These are phyloP conservation scores for Oryza longistaminata DNA, from an alignment of 176 grass and related monocot genomes.

Conservation along the genomic window DNA sequence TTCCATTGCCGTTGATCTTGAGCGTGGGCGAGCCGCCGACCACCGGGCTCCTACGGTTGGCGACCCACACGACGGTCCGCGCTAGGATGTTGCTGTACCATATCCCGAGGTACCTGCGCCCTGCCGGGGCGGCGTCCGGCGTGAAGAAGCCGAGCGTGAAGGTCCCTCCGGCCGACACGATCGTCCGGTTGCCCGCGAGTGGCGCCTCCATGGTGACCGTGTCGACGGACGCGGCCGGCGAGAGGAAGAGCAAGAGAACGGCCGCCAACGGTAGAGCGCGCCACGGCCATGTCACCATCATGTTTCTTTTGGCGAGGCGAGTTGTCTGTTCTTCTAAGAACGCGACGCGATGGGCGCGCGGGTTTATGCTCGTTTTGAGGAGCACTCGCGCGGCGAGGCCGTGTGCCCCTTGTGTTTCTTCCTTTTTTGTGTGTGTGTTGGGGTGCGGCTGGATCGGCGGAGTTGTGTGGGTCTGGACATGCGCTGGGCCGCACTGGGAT, in stretches of 20 bases:
- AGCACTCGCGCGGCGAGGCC: too few species aligned
- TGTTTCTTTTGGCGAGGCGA: background rate
- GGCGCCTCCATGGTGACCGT: slow-evolving; percentile 7
- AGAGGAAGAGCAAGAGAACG: background rate
- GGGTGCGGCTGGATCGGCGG: too few species aligned
- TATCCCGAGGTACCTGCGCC: slow-evolving; percentile 49
- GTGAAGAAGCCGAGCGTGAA: slow-evolving; percentile 67
- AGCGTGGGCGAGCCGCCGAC: slow-evolving; percentile 16
- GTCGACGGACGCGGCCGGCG: background rate
- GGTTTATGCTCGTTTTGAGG: too few species aligned
- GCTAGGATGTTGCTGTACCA: slow-evolving; percentile 53
- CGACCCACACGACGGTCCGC: slow-evolving; percentile 54
- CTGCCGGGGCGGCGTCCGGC: slow-evolving; percentile 3
- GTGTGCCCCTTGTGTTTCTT: too few species aligned
- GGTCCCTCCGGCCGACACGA: slow-evolving; percentile 42
- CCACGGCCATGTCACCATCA: background rate
- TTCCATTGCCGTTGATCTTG: slow-evolving; percentile 30
- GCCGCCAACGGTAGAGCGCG: background rate
- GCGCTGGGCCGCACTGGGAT: too few species aligned
- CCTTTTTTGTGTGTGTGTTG: too few species aligned
- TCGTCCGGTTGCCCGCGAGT: slow-evolving; percentile 17
- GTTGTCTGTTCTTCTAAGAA: too few species aligned
- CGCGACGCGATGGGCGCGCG: too few species aligned
- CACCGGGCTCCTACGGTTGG: slow-evolving; percentile 52
- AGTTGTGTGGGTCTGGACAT: too few species aligned